These are phyloP conservation scores for Fusarium pilosicola DNA, from an alignment of 2,329 filamentous ascomycete species.

Conservation along the genomic window DNA sequence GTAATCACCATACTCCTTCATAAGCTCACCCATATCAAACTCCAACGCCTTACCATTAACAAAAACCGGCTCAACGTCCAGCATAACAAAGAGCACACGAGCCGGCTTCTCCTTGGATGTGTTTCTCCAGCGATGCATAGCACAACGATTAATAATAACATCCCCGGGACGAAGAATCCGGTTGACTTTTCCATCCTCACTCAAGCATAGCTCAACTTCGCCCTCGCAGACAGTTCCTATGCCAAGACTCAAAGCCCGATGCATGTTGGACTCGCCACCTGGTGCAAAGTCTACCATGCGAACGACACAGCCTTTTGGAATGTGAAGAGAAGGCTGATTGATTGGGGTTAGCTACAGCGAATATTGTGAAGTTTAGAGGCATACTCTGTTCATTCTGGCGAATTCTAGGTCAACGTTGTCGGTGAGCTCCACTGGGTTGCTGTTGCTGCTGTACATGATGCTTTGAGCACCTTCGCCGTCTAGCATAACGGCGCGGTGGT, in stretches of 20 bases:
- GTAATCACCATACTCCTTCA: not conserved
- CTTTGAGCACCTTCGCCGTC: not conserved
- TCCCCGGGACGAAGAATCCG: not conserved
- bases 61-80: not conserved
- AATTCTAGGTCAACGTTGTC: not conserved
- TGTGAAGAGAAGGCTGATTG: not conserved
- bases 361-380: rapidly evolving
- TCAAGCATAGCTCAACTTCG: not conserved
- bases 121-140: not conserved
- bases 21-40: not conserved
- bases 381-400: not conserved
- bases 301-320: not conserved
- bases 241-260: not conserved
- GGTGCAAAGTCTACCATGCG: not conserved
- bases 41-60: not conserved
- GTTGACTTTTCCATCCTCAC: not conserved
- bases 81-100: not conserved
- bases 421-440: not conserved
- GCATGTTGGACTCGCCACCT: not conserved
- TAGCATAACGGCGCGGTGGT: not conserved
- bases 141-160: not conserved
- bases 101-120: not conserved
- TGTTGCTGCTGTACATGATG: not conserved
- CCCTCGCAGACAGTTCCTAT: not conserved
- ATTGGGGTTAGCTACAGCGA: rapidly evolving